Evolutionary conservation across 2,329 filamentous ascomycete genomes (phyloP).

Genomic region (Calonectria henricotiae): DNA sequence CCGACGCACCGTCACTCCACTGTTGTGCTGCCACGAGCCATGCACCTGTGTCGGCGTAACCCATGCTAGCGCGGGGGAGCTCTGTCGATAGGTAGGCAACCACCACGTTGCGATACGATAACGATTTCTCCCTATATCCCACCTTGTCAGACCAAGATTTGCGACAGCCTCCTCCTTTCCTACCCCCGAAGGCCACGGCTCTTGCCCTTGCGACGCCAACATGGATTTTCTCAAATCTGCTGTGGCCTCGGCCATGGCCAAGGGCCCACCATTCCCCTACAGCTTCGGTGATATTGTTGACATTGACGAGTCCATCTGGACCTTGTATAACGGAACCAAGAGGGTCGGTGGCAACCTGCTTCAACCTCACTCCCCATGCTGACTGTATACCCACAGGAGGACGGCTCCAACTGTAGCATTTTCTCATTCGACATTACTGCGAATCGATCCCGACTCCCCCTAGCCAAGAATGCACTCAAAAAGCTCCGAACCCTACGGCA

Average conservation of each 20-base stretch:
- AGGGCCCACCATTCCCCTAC: constrained; percentile 94
- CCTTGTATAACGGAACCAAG: constrained; percentile 94
- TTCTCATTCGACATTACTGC: constrained; percentile 93
- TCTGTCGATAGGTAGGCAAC: constrained; percentile 41
- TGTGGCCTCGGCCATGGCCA: constrained; percentile 95
- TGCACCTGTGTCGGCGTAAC: constrained; percentile 33
- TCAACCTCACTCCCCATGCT: background rate
- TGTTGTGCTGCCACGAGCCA: background rate
- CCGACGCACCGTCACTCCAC: constrained; percentile 26
- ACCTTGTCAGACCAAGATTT: constrained; percentile 16
- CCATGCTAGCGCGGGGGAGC: constrained; percentile 51
- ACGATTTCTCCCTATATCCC: constrained; percentile 31
- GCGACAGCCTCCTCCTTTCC: background rate
- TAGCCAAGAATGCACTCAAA: constrained; percentile 94
- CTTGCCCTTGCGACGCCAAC: constrained; percentile 29
- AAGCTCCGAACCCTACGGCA: constrained; percentile 95
- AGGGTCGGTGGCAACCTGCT: constrained; percentile 71
- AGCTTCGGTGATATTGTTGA: constrained; percentile 94
- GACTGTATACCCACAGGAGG: constrained; percentile 75
- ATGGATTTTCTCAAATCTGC: constrained; percentile 99
- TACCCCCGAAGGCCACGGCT: background rate
- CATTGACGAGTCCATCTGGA: constrained; percentile 94
- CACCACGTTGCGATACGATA: constrained; percentile 51
- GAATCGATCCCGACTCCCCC: constrained; percentile 85
- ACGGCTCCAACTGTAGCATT: constrained; percentile 94